Percentiles rank a stretch among this genome's conserved stretches.
phyloP scores from a whole-genome alignment of 148 eudicot species.

The Chenopodium suecicum region DNA sequence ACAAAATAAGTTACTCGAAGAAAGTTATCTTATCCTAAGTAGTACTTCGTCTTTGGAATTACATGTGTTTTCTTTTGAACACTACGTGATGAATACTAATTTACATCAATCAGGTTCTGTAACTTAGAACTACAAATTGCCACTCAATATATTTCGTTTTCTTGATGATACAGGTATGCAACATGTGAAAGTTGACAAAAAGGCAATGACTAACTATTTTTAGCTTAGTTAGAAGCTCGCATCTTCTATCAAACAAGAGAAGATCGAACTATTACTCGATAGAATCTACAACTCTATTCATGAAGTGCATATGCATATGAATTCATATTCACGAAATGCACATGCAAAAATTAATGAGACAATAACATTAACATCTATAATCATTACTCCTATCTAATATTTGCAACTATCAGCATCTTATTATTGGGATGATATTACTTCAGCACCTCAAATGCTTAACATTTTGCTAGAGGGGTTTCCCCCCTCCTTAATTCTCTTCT shows the following conservation, averaged over 20 bases:
- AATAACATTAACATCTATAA: too few species aligned
- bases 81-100: neutral
- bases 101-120: neutral
- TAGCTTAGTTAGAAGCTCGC: neutral
- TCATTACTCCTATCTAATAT: neutral
- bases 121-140: neutral
- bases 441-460: neutral
- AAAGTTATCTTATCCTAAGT: neutral
- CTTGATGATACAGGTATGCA: neutral
- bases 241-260: neutral
- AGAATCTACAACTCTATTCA: neutral
- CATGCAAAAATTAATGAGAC: neutral
- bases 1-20: neutral
- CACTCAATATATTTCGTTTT: neutral
- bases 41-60: neutral
- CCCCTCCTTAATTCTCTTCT: neutral
- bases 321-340: neutral
- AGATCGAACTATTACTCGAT: neutral
- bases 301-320: neutral
- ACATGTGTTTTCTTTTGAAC: neutral
- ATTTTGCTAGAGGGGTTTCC: neutral
- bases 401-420: too few species aligned
- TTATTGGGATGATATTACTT: neutral
- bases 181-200: neutral
- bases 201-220: neutral